Base-by-base conservation (phyloP, 305 asterid genomes). In the Fraxinus angustifolia region DNA sequence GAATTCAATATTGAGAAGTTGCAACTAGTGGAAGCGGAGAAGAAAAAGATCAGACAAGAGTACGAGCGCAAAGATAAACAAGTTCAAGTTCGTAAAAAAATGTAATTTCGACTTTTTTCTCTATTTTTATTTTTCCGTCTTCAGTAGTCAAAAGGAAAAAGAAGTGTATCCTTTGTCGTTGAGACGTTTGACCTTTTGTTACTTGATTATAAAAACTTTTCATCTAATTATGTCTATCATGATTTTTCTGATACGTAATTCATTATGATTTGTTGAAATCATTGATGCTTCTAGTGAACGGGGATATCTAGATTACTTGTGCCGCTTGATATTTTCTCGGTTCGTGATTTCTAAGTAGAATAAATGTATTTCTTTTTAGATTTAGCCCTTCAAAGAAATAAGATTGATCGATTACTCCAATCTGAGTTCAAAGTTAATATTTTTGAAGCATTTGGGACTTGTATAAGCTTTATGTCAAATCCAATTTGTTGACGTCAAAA, bases 1-100 rank as follows among this genome's bases (percentile, higher is more conserved):
- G 98, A 95, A 88, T 95, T 95, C 97, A 95, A 95, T 82, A 93
- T 92, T 82, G 98, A 95, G 91, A 95, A 95, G 90, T 82, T 95
- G 90, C 98, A 93, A 82, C 87, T 93, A 83, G 98, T 92, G 78
- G 97, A 95, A 86, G 98, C 95, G 1, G 98, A 94, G 92, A 94
- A 94, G 98, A 92, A 91, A 85, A 94, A 92, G 90, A 92, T 92
- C 91, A 93, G 90, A 72, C 96, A 91, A 73, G 97, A 94, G 92
- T 93, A 89, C 42, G 98, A 93, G 87, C 96, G 95, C 84, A 94
- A 94, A 84, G 93, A 92, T 82, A 95, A 95, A 74, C 97, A 93
- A 90, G 93, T 95, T 81, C 89, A 95, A 82, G 85, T 95, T 74
- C 92, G 98, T 31, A 95, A 91, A 86, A 95, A 93, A 83, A 95